These are phyloP conservation scores for Reticulascus tulasneorum DNA, from an alignment of 2,329 filamentous ascomycete genomes.

Conservation along the genomic window DNA sequence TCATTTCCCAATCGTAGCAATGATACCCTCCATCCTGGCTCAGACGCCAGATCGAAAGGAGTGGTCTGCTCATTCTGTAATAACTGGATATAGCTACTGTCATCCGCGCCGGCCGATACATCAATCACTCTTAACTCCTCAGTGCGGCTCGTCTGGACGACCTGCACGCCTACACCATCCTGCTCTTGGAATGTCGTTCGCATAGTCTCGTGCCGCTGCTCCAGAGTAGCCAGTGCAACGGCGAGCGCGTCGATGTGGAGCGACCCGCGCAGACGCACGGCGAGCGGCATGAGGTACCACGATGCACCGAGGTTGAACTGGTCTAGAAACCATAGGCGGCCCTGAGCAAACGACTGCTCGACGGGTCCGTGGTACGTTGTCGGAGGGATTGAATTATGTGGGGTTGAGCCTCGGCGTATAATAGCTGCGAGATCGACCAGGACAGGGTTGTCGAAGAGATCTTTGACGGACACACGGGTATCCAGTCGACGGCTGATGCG, in stretches of 20 bases:
- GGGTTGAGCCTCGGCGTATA: constrained; percentile 1
- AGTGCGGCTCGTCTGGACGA: constrained; percentile 4
- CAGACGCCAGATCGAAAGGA: constrained; percentile 2
- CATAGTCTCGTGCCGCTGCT: constrained; percentile 16
- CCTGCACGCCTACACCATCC: not conserved
- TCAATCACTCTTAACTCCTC: not conserved
- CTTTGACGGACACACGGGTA: constrained; percentile 5
- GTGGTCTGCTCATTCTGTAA: not conserved
- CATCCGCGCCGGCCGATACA: not conserved
- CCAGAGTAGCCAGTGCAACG: constrained; percentile 10
- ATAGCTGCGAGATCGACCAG: not conserved
- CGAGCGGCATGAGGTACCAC: constrained; percentile 16
- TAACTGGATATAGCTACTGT: not conserved
- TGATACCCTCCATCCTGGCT: constrained; percentile 11
- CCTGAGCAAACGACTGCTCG: constrained; percentile 18
- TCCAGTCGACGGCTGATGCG: constrained; percentile 7
- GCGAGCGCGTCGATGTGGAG: constrained; percentile 12
- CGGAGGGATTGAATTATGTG: not conserved
- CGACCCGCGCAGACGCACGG: constrained; percentile 10
- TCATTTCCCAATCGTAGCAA: constrained; percentile 3
- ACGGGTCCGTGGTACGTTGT: constrained; percentile 9
- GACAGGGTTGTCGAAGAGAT: constrained; percentile 8
- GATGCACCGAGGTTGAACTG: constrained; percentile 12
- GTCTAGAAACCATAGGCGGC: constrained; percentile 19
- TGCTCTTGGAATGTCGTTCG: constrained; percentile 14